Percentiles rank a stretch among this genome's conserved stretches.
phyloP scores from a whole-genome alignment of 1,139 yeast species.

The Hansenula lynferdii region DNA sequence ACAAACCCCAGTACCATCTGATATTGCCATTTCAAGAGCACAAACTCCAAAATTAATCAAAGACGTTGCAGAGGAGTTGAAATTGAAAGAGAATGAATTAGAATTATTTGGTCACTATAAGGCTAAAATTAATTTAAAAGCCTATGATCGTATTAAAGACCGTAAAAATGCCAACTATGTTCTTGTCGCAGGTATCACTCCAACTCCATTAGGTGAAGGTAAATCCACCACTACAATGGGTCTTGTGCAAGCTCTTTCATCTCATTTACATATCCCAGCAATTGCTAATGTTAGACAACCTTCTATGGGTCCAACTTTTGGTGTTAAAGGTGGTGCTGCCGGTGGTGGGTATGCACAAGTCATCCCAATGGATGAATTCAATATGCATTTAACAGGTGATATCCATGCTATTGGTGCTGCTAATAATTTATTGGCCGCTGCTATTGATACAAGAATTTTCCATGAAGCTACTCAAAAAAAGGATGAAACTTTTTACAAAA shows the following conservation, averaged over 20 bases:
- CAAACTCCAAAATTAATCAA: conserved; percentile 67
- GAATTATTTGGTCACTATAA: conserved; percentile 73
- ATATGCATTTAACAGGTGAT: conserved; percentile 82
- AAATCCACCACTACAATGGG: conserved; percentile 80
- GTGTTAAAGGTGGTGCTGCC: conserved; percentile 88
- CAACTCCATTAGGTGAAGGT: conserved; percentile 82
- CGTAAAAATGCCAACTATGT: conserved; percentile 65
- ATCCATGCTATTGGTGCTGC: conserved; percentile 82
- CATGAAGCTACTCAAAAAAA: conserved; percentile 70
- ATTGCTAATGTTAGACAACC: conserved; percentile 84
- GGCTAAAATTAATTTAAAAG: conserved; percentile 65
- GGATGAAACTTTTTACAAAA: conserved; percentile 57
- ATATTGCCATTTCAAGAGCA: conserved; percentile 67
- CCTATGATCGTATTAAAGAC: conserved; percentile 53
- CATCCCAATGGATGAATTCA: conserved; percentile 85
- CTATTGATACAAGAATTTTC: conserved; percentile 80
- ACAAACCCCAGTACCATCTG: conserved; percentile 65
- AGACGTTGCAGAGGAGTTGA: conserved; percentile 60
- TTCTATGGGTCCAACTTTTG: conserved; percentile 85
- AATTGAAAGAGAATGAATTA: conserved; percentile 55
- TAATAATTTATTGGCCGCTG: conserved; percentile 75
- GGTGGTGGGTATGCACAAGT: conserved; percentile 87
- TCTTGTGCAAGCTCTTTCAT: conserved; percentile 74
- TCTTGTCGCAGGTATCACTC: conserved; percentile 77
- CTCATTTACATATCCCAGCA: conserved; percentile 62